A percentile compares a stretch with the other conserved stretches of the same genome.
These are phyloP conservation scores for Rhododendron simsii DNA, from an alignment of 148 eudicot species.

Conservation along the genomic window DNA sequence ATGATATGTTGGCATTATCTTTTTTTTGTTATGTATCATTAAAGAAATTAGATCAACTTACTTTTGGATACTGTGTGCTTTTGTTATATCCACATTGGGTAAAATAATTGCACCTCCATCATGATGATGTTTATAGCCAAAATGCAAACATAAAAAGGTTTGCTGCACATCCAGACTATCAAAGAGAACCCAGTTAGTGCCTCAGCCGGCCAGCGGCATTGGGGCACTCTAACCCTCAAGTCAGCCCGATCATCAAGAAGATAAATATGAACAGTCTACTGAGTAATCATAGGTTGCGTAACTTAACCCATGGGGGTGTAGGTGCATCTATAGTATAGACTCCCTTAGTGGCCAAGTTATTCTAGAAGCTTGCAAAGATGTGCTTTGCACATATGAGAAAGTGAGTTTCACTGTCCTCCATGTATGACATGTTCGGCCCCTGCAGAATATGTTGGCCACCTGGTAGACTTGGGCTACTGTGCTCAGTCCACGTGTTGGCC, in stretches of 20 bases:
- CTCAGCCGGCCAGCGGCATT: neutral
- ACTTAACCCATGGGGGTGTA: neutral
- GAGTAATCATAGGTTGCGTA: neutral
- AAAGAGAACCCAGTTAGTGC: neutral
- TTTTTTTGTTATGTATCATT: too few species aligned
- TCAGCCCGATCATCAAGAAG: neutral
- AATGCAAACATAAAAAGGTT: neutral
- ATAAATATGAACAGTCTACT: neutral
- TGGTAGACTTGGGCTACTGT: neutral
- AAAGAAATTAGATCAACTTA: neutral
- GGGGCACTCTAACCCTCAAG: neutral
- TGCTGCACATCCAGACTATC: neutral
- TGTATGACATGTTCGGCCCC: neutral
- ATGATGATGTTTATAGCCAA: neutral
- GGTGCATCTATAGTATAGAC: neutral
- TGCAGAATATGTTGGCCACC: neutral
- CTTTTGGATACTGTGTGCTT: neutral
- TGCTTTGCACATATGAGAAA: neutral
- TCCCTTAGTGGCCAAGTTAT: neutral
- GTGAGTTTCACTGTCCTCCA: neutral
- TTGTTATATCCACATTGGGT: neutral
- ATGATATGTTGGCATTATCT: neutral
- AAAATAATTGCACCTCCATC: neutral
- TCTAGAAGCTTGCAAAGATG: neutral
- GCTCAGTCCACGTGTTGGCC: neutral